Evolutionary conservation across 2,329 filamentous ascomycete genomes (phyloP).

Genomic region (Chrysoporthe austroafricana): DNA sequence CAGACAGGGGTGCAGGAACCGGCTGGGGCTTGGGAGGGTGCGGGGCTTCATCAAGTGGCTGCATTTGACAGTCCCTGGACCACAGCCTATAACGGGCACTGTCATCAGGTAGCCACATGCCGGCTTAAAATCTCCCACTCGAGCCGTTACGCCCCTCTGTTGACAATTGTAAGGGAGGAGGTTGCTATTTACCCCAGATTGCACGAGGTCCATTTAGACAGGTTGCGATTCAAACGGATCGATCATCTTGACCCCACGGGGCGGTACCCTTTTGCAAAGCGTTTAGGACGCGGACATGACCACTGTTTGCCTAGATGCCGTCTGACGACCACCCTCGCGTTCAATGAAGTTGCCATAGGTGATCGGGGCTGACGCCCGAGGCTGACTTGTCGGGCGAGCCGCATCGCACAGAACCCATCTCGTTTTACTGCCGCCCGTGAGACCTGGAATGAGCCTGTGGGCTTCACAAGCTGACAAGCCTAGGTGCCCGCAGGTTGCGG

Average conservation of each 20-base stretch:
- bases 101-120: constrained; percentile 9
- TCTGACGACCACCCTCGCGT: constrained; percentile 4
- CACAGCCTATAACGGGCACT: neutral
- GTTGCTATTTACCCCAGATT: constrained; percentile 10
- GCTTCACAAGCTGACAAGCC: constrained; percentile 12
- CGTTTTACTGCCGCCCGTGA: constrained; percentile 17
- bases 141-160: neutral
- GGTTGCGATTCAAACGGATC: constrained; percentile 4
- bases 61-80: neutral
- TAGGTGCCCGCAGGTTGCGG: constrained; percentile 7
- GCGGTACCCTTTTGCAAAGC: neutral
- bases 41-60: constrained; percentile 1
- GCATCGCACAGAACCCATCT: constrained; percentile 1
- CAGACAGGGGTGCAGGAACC: neutral
- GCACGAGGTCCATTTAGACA: constrained; percentile 16
- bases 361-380: constrained; percentile 8
- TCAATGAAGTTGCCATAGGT: constrained; percentile 1
- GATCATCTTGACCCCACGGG: neutral
- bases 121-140: neutral
- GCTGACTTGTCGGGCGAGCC: constrained; percentile 1
- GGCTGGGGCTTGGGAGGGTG: constrained; percentile 13
- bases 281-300: constrained; percentile 11
- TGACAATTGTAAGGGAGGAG: neutral
- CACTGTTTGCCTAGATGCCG: constrained; percentile 10
- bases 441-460: constrained; percentile 2